Percentiles rank a stretch among this genome's conserved stretches.
These are phyloP conservation scores for Taxawa tesnikishii DNA, from an alignment of 2,329 filamentous ascomycete species.

Conservation along the genomic window DNA sequence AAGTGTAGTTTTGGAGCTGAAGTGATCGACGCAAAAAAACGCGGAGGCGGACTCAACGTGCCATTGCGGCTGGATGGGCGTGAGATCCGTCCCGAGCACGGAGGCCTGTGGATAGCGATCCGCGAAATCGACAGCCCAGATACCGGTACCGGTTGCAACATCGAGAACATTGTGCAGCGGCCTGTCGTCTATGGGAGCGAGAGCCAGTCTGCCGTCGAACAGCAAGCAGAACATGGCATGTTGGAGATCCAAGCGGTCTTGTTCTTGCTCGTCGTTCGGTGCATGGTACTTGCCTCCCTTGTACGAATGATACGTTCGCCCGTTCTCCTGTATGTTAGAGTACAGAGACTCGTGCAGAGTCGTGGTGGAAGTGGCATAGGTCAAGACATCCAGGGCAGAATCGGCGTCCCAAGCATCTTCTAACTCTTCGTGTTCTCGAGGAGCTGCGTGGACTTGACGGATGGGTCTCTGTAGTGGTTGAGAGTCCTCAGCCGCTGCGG, in stretches of 20 bases:
- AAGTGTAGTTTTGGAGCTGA: neutral
- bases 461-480: no score
- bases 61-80: conserved; percentile 6
- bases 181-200: conserved; percentile 1
- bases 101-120: conserved; percentile 1
- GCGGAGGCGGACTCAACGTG: neutral
- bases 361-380: neutral
- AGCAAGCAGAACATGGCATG: neutral
- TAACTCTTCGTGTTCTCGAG: no score
- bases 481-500: no score
- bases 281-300: neutral
- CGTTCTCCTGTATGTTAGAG: neutral
- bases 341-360: neutral
- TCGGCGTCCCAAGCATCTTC: neutral
- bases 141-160: conserved; percentile 4
- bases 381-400: neutral
- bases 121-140: conserved; percentile 7
- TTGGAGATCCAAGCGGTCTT: conserved; percentile 1
- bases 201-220: neutral
- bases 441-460: no score
- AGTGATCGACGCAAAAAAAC: neutral
- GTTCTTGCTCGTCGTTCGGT: neutral
- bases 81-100: conserved; percentile 9
- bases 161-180: conserved; percentile 2
- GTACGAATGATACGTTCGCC: conserved; percentile 2